Percentiles rank a stretch among this genome's conserved stretches.
Evolutionary conservation across 1,284 basidiomycete genomes (phyloP).

Genomic region (Apiotrichum sp.): DNA sequence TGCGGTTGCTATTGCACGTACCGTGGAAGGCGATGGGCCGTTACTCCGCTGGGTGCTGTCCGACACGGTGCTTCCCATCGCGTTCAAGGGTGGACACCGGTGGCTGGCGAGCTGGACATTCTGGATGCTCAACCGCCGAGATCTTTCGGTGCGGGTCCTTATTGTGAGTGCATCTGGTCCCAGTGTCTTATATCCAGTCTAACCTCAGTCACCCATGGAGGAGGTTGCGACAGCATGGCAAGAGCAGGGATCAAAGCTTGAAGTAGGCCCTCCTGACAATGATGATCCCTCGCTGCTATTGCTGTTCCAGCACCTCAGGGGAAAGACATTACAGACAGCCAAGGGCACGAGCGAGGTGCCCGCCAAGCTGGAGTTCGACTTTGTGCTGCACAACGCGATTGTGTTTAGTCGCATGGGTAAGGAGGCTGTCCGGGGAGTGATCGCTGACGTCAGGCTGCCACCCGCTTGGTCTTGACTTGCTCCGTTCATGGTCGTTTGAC

Average conservation of each 20-base stretch:
- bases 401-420: slow-evolving; percentile 88
- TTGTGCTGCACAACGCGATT: slow-evolving; percentile 83
- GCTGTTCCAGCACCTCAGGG: slow-evolving; percentile 80
- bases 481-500: slow-evolving; percentile 85
- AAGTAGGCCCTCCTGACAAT: slow-evolving; percentile 77
- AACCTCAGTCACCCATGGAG: slow-evolving; percentile 33
- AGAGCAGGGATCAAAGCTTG: slow-evolving; percentile 26
- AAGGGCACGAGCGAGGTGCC: slow-evolving; percentile 86
- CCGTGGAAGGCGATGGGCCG: slow-evolving; percentile 75
- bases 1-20: slow-evolving; percentile 76
- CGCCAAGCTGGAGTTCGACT: slow-evolving; percentile 79
- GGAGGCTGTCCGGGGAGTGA: slow-evolving; percentile 26
- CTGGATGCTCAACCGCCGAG: slow-evolving; percentile 77
- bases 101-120: slow-evolving; percentile 98
- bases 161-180: slow-evolving; percentile 23
- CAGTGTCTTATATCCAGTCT: not conserved
- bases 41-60: slow-evolving; percentile 65
- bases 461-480: slow-evolving; percentile 73
- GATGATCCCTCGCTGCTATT: slow-evolving; percentile 86
- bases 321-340: slow-evolving; percentile 82
- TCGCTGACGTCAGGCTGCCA: slow-evolving; percentile 67
- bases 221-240: slow-evolving; percentile 29
- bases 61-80: slow-evolving; percentile 70
- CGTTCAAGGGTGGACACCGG: slow-evolving; percentile 78
- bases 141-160: slow-evolving; percentile 63